Conservation (phyloP, 2,329 filamentous ascomycete genomes). For the Aspergillus bombycis region DNA sequence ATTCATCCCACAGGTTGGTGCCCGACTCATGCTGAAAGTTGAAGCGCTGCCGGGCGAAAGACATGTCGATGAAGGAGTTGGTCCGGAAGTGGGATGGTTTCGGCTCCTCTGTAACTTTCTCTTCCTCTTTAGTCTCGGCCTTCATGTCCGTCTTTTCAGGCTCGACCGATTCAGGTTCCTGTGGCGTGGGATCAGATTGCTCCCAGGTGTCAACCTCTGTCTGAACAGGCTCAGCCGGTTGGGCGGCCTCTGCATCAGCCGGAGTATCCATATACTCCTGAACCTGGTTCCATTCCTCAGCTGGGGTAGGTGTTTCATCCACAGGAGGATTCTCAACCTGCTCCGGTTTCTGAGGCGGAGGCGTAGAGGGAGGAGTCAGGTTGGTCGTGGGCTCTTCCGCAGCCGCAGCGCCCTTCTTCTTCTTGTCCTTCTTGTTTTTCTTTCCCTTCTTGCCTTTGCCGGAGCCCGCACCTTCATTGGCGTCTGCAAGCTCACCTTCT, state of each 20-base stretch:
- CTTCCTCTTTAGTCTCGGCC: not conserved
- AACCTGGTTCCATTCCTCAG: conserved; percentile 9
- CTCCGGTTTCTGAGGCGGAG: conserved; percentile 31
- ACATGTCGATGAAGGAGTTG: conserved; percentile 37
- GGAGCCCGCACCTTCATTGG: conserved; percentile 3
- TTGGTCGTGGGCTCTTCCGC: conserved; percentile 31
- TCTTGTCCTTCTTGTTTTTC: conserved; percentile 37
- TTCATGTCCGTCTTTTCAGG: not conserved
- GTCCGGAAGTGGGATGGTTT: conserved; percentile 7
- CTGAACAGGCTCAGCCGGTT: not conserved
- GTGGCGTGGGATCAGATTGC: conserved; percentile 13
- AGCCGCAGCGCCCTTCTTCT: conserved; percentile 23
- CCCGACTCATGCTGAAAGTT: conserved; percentile 34
- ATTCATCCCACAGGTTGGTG: conserved; percentile 44
- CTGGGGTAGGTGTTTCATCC: conserved; percentile 9
- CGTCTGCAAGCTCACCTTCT: conserved; percentile 6
- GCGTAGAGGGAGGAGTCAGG: conserved; percentile 44
- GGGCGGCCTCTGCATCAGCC: not conserved
- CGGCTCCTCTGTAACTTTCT: conserved; percentile 1
- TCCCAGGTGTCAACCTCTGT: conserved; percentile 18
- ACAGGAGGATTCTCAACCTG: conserved; percentile 15
- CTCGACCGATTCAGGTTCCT: conserved; percentile 9
- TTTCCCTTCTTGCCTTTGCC: conserved; percentile 22
- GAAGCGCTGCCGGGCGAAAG: conserved; percentile 39
- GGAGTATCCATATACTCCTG: not conserved